Conservation (phyloP, 2,329 filamentous ascomycete species). For the Rutstroemia sydowiana region DNA sequence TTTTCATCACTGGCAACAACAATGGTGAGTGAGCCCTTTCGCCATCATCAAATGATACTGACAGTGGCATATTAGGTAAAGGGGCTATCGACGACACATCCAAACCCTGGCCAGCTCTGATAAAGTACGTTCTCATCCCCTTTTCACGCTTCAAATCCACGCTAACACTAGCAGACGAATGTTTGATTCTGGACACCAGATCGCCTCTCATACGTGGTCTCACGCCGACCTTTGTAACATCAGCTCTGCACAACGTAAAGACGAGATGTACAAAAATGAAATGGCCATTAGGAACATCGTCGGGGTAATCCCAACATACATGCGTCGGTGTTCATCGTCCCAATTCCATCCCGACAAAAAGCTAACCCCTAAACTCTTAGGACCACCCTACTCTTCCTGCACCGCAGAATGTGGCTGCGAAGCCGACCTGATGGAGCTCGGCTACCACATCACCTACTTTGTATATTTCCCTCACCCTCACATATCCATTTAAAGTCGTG, state of each 20-base stretch:
- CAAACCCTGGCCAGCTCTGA: slow-evolving; percentile 34
- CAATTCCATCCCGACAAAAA: not conserved
- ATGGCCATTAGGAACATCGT: slow-evolving; percentile 48
- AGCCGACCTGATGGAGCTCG: slow-evolving; percentile 33
- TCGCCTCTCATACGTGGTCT: slow-evolving; percentile 51
- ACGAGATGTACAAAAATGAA: slow-evolving; percentile 46
- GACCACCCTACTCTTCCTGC: slow-evolving; percentile 39
- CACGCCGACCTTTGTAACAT: slow-evolving; percentile 40
- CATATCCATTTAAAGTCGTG: not conserved
- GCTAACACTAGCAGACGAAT: slow-evolving; percentile 21
- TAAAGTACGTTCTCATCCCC: not conserved
- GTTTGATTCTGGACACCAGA: slow-evolving; percentile 45
- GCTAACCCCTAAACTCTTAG: not conserved
- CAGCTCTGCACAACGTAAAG: slow-evolving; percentile 35
- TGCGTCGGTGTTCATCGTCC: slow-evolving; percentile 34
- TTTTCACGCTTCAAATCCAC: not conserved
- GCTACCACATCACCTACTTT: slow-evolving; percentile 43
- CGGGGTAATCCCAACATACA: slow-evolving; percentile 47
- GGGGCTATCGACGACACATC: slow-evolving; percentile 46
- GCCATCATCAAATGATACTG: not conserved
- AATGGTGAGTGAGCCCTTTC: slow-evolving; percentile 5
- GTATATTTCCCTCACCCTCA: slow-evolving; percentile 18
- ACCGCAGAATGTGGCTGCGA: slow-evolving; percentile 29
- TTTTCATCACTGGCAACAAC: slow-evolving; percentile 41
- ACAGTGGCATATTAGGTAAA: slow-evolving; percentile 30